phyloP scores from a whole-genome alignment of 441 rosid genomes.

The Jatropha multifida region DNA sequence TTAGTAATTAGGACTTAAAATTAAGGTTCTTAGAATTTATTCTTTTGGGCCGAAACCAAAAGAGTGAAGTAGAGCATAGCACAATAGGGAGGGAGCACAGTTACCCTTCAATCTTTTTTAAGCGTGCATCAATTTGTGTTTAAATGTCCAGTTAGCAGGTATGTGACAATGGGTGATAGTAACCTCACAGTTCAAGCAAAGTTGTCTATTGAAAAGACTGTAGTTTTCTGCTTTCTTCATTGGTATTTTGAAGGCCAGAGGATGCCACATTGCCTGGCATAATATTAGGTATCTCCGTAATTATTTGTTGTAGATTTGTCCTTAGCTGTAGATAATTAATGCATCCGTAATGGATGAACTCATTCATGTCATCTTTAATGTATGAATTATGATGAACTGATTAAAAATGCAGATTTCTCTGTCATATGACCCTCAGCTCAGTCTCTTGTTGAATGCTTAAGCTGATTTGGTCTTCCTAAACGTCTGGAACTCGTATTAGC shows the following conservation, averaged over 20 bases:
- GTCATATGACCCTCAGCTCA: not conserved
- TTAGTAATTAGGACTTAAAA: too few relatives aligned
- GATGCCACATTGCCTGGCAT: not conserved
- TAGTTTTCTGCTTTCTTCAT: not conserved
- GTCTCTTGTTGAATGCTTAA: conserved; percentile 3
- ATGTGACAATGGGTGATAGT: too few relatives aligned
- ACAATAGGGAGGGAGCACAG: too few relatives aligned
- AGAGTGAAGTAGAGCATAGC: too few relatives aligned
- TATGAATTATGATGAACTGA: not conserved
- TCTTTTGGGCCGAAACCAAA: too few relatives aligned
- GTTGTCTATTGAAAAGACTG: not conserved
- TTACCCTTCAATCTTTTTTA: too few relatives aligned
- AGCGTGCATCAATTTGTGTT: too few relatives aligned
- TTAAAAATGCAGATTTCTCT: not conserved
- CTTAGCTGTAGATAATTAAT: not conserved
- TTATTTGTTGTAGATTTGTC: not conserved
- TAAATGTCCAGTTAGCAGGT: too few relatives aligned
- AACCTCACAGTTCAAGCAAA: not conserved
- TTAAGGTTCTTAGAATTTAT: too few relatives aligned
- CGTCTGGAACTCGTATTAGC: not conserved
- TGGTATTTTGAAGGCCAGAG: not conserved
- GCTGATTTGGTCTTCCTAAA: conserved; percentile 11
- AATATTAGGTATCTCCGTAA: not conserved
- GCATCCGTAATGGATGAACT: not conserved
- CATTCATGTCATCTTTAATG: not conserved